Conservation (phyloP, 306 rosid species). For the Hippophae gyantsensis region DNA sequence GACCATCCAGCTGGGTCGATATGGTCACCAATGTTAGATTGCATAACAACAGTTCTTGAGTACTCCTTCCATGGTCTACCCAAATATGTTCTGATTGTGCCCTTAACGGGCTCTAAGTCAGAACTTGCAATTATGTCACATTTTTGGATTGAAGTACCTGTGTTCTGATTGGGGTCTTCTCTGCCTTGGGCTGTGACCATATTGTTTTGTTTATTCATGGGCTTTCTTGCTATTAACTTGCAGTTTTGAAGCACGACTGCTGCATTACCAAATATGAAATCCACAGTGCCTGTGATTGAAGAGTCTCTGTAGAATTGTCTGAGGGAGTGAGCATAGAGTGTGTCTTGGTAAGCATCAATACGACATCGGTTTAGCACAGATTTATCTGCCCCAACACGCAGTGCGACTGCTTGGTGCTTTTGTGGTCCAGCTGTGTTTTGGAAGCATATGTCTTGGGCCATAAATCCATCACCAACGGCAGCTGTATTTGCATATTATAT, state of each 20-base stretch:
- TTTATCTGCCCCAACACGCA: slow-evolving; percentile 49
- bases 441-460: slow-evolving; percentile 58
- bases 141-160: slow-evolving; percentile 51
- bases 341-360: slow-evolving; percentile 62
- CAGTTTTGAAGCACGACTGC: slow-evolving; percentile 60
- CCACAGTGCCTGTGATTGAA: slow-evolving; percentile 50
- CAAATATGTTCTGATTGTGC: slow-evolving; percentile 29
- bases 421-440: slow-evolving; percentile 61
- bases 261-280: slow-evolving; percentile 64
- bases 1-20: slow-evolving; percentile 63
- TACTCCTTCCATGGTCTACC: slow-evolving; percentile 71
- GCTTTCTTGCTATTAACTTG: slow-evolving; percentile 39
- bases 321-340: slow-evolving; percentile 54
- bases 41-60: slow-evolving; percentile 59
- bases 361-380: slow-evolving; percentile 60
- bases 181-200: slow-evolving; percentile 75
- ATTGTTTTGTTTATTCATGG: slow-evolving; percentile 44
- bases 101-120: slow-evolving; percentile 39
- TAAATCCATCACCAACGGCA: slow-evolving; percentile 69
- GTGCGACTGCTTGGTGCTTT: slow-evolving; percentile 74
- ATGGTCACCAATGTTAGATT: slow-evolving; percentile 31
- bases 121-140: slow-evolving; percentile 40
- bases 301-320: slow-evolving; percentile 61
- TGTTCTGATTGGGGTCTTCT: slow-evolving; percentile 47
- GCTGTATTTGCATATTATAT: slow-evolving; percentile 21